A percentile compares a stretch with the other conserved stretches of the same genome.
phyloP scores from a whole-genome alignment of 2,329 filamentous ascomycete genomes.

The Penicillium sp. region DNA sequence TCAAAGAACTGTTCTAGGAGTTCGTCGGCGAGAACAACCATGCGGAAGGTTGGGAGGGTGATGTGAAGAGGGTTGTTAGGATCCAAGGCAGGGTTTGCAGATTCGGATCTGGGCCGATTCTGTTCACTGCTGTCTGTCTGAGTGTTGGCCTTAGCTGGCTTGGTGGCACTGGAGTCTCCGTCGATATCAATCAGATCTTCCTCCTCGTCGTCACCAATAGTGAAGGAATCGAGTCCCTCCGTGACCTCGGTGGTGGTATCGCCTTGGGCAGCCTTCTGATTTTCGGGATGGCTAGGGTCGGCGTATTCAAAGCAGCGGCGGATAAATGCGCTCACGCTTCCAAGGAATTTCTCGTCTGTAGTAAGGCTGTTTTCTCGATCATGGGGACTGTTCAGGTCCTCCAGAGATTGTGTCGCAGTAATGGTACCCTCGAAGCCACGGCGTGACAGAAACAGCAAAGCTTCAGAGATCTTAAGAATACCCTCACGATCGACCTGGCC shows the following conservation, averaged over 20 bases:
- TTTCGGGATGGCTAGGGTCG: slow-evolving; percentile 78
- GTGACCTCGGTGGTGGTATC: slow-evolving; percentile 31
- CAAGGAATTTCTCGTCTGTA: slow-evolving; percentile 84
- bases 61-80: slow-evolving; percentile 92
- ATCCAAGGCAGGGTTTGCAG: slow-evolving; percentile 87
- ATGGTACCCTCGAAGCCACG: slow-evolving; percentile 77
- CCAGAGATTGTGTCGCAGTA: slow-evolving; percentile 62
- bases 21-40: slow-evolving; percentile 97
- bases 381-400: slow-evolving; percentile 49
- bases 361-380: slow-evolving; percentile 51
- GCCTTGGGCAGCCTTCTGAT: slow-evolving; percentile 45
- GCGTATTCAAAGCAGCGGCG: slow-evolving; percentile 96
- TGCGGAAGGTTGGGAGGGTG: slow-evolving; percentile 94
- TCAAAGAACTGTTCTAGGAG: slow-evolving; percentile 97
- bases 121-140: slow-evolving; percentile 14
- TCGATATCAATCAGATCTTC: slow-evolving; percentile 42
- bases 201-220: slow-evolving; percentile 71
- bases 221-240: slow-evolving; percentile 61
- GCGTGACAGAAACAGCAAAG: slow-evolving; percentile 85
- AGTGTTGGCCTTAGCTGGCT: slow-evolving; percentile 17
- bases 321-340: slow-evolving; percentile 93
- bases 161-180: slow-evolving; percentile 30
- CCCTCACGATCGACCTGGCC: slow-evolving; percentile 93
- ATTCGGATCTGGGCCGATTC: slow-evolving; percentile 67
- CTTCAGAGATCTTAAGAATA: slow-evolving; percentile 91